Evolutionary conservation across 2,329 filamentous ascomycete species (phyloP).

Genomic region (Lachnellula subtilissima): DNA sequence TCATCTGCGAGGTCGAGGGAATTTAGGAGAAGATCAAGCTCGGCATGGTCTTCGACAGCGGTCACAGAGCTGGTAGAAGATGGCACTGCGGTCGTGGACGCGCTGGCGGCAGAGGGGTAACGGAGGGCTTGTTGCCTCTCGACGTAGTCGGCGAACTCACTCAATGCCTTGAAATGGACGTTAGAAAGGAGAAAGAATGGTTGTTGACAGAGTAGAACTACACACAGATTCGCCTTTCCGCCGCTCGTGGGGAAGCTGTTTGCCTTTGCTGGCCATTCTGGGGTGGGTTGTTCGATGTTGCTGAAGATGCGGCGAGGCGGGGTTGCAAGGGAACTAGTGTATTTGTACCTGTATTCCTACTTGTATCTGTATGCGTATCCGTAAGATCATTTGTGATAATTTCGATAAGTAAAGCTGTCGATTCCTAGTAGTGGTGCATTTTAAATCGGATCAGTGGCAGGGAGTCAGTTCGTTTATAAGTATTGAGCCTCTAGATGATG

Average conservation of each 20-base stretch:
- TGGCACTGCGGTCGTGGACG: slow-evolving; percentile 13
- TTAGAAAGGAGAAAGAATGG: neutral
- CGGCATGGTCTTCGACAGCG: slow-evolving; percentile 65
- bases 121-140: slow-evolving; percentile 83
- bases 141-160: slow-evolving; percentile 96
- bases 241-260: slow-evolving; percentile 69
- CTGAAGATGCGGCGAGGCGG: slow-evolving; percentile 1
- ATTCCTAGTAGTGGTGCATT: no score
- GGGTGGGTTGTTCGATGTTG: neutral
- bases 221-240: slow-evolving; percentile 81
- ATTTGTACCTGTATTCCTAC: neutral
- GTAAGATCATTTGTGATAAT: slow-evolving; percentile 13
- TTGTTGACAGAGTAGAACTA: neutral
- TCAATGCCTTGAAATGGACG: slow-evolving; percentile 57
- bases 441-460: neutral
- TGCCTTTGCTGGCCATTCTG: slow-evolving; percentile 49
- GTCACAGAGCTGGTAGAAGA: neutral
- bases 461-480: neutral
- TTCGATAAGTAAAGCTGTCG: no score
- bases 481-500: slow-evolving; percentile 8
- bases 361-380: slow-evolving; percentile 9
- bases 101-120: slow-evolving; percentile 41
- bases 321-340: neutral
- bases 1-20: slow-evolving; percentile 69
- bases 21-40: slow-evolving; percentile 81